Percentiles rank a stretch among this genome's conserved stretches.
Conservation (phyloP, 2,329 filamentous ascomycete species). For the Paraphoma chrysanthemicola region DNA sequence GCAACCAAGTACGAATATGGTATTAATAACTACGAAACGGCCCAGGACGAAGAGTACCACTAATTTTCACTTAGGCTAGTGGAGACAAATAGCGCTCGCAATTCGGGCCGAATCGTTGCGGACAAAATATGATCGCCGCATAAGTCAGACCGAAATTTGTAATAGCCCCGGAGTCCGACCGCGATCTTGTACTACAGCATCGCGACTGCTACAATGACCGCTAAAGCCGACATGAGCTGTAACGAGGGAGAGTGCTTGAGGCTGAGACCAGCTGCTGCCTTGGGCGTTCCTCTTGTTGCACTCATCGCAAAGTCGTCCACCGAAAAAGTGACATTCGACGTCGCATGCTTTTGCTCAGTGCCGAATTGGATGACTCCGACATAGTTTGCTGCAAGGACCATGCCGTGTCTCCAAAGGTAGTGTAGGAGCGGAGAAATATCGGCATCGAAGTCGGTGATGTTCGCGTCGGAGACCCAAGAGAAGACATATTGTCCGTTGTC, state of each 20-base stretch:
- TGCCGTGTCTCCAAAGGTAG: constrained; percentile 5
- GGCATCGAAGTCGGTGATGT: constrained; percentile 2
- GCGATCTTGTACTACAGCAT: neutral
- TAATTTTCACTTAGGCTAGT: too few species aligned
- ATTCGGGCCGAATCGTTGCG: too few species aligned
- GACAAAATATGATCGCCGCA: too few species aligned
- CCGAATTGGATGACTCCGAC: constrained; percentile 7
- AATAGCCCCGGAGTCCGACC: too few species aligned
- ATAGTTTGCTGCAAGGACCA: constrained; percentile 1
- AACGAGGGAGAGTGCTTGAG: neutral
- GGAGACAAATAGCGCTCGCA: too few species aligned
- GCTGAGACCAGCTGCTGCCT: neutral
- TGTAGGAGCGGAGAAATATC: constrained; percentile 5
- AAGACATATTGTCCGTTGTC: constrained; percentile 8
- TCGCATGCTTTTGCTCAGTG: constrained; percentile 6
- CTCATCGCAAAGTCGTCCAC: neutral
- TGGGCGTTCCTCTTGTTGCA: constrained; percentile 2
- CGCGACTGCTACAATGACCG: neutral
- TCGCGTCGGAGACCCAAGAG: constrained; percentile 2
- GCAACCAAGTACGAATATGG: too few species aligned
- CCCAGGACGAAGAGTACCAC: too few species aligned
- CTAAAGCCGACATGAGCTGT: neutral
- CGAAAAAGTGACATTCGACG: constrained; percentile 5
- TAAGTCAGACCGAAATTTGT: too few species aligned
- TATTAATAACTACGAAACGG: too few species aligned